A percentile compares a stretch with the other conserved stretches of the same genome.
phyloP scores from a whole-genome alignment of 306 rosid species.

The Lithocarpus polystachyus region DNA sequence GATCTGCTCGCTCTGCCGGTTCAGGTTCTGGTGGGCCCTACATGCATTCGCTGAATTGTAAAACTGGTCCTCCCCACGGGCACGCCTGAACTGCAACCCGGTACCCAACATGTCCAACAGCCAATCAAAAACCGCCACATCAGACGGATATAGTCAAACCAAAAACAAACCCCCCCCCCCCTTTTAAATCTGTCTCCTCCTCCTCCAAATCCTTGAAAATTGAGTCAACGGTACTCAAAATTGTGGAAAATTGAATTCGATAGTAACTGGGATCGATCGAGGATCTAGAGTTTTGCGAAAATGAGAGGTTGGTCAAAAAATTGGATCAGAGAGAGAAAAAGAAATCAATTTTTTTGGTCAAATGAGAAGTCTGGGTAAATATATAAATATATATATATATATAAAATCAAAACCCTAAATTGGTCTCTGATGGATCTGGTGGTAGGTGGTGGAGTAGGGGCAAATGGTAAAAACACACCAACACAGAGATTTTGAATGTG shows the following conservation, averaged over 20 bases:
- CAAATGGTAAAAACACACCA: conserved; percentile 20
- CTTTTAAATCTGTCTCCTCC: background rate
- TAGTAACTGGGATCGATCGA: background rate
- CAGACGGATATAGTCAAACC: background rate
- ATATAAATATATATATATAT: background rate
- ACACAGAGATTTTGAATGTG: background rate
- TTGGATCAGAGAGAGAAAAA: conserved; percentile 20
- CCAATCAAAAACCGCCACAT: conserved; percentile 2
- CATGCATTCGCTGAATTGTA: conserved; percentile 52
- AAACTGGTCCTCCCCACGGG: conserved; percentile 69
- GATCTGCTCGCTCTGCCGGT: conserved; percentile 37
- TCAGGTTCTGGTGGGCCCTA: conserved; percentile 34
- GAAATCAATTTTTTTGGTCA: background rate
- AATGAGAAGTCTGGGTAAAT: conserved; percentile 1
- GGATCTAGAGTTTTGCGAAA: conserved; percentile 13
- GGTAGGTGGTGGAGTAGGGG: conserved; percentile 31
- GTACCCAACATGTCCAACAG: conserved; percentile 56
- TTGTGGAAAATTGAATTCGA: background rate
- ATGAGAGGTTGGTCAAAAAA: conserved; percentile 13
- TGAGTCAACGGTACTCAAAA: conserved; percentile 44
- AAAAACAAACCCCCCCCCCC: background rate
- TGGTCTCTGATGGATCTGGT: conserved; percentile 50
- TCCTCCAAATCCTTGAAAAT: conserved; percentile 16
- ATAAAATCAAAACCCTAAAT: conserved; percentile 9
- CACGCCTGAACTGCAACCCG: conserved; percentile 55